Percentiles rank a stretch among this genome's conserved stretches.
Conservation (phyloP, 2,329 filamentous ascomycete species). For the Sclerotinia trifoliorum region DNA sequence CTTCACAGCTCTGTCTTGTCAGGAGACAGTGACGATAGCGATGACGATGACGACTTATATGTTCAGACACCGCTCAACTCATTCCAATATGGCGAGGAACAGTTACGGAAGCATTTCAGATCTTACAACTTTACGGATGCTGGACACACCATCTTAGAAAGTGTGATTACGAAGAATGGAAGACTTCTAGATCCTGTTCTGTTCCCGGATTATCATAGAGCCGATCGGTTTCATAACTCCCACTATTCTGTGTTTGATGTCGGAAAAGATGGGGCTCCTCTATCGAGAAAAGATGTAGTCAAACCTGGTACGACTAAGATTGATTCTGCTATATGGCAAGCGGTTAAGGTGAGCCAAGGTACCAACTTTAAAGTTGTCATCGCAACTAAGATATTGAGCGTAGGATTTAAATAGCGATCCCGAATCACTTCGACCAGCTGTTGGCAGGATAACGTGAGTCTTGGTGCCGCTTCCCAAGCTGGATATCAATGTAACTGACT, state of each 20-base stretch:
- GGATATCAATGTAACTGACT: neutral
- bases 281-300: slow-evolving; percentile 30
- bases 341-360: slow-evolving; percentile 28
- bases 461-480: neutral
- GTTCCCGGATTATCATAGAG: slow-evolving; percentile 29
- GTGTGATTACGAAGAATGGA: slow-evolving; percentile 29
- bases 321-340: slow-evolving; percentile 35
- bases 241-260: slow-evolving; percentile 38
- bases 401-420: slow-evolving; percentile 33
- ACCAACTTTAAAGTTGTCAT: neutral
- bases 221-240: slow-evolving; percentile 31
- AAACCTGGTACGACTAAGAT: slow-evolving; percentile 29
- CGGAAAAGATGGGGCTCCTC: slow-evolving; percentile 32
- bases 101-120: slow-evolving; percentile 47
- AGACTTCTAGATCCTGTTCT: slow-evolving; percentile 28
- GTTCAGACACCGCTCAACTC: slow-evolving; percentile 44
- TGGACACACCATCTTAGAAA: slow-evolving; percentile 44
- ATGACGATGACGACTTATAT: slow-evolving; percentile 43
- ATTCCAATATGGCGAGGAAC: slow-evolving; percentile 45
- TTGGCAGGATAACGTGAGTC: slow-evolving; percentile 33
- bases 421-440: slow-evolving; percentile 26
- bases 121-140: slow-evolving; percentile 45
- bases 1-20: slow-evolving; percentile 30
- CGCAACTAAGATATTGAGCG: slow-evolving; percentile 9
- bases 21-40: slow-evolving; percentile 42